Conservation (phyloP, 306 rosid genomes). For the Cotoneaster glaucophyllus region DNA sequence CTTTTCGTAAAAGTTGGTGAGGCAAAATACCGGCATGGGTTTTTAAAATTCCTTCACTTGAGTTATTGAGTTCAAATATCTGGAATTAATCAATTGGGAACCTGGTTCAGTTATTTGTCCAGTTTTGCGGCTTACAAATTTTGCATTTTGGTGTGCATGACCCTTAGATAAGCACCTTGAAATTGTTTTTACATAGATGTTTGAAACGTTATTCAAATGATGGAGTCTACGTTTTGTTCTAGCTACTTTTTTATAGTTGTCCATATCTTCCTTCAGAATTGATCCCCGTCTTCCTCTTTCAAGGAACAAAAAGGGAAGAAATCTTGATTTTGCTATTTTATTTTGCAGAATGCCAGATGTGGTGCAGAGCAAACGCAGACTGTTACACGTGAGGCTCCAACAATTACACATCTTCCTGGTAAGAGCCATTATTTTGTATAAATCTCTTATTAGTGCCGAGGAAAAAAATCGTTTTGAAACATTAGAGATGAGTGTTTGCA, state of each 20-base stretch:
- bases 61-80: neutral
- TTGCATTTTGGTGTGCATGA: neutral
- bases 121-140: neutral
- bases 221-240: neutral
- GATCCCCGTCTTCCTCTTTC: neutral
- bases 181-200: neutral
- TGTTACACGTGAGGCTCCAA: constrained; percentile 78
- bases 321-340: constrained; percentile 5
- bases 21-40: neutral
- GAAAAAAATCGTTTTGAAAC: neutral
- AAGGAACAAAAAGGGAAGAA: neutral
- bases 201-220: neutral
- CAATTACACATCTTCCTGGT: constrained; percentile 93
- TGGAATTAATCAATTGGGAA: neutral
- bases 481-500: neutral
- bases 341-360: constrained; percentile 71
- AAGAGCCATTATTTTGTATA: constrained; percentile 11
- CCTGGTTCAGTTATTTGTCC: neutral
- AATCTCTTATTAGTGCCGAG: neutral
- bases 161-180: neutral
- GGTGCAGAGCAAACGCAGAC: constrained; percentile 92
- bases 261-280: neutral
- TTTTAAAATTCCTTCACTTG: neutral
- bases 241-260: neutral
- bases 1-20: neutral